A percentile compares a stretch with the other conserved stretches of the same genome.
These are phyloP conservation scores for Bolboschoenus planiculmis DNA, from an alignment of 176 grass and related monocot species.

Conservation along the genomic window DNA sequence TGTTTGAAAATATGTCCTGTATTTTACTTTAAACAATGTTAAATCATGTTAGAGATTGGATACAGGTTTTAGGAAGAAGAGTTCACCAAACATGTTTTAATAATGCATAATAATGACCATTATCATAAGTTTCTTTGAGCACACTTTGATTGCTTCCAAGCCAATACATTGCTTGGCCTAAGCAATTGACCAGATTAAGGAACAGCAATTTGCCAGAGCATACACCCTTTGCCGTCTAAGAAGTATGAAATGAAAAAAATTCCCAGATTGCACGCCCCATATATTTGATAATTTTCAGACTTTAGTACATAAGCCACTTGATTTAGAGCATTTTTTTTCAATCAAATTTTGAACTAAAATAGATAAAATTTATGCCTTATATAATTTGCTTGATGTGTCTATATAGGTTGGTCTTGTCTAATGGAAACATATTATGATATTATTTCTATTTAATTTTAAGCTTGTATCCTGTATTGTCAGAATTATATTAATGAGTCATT, in stretches of 20 bases:
- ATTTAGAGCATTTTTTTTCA: neutral
- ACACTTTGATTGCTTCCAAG: constrained; percentile 1
- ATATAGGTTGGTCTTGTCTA: neutral
- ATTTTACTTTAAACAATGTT: neutral
- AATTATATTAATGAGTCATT: neutral
- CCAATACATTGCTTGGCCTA: neutral
- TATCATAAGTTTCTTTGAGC: neutral
- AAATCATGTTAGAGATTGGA: neutral
- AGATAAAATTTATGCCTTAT: neutral
- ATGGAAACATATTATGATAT: neutral
- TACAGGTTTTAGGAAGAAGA: neutral
- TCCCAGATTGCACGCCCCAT: neutral
- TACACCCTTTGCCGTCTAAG: neutral
- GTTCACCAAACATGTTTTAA: neutral
- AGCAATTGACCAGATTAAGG: constrained; percentile 9
- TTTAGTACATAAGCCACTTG: neutral
- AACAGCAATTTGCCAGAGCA: neutral
- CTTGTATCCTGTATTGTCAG: neutral
- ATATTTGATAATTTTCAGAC: neutral
- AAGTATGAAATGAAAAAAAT: neutral
- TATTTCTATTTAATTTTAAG: neutral
- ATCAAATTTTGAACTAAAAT: neutral
- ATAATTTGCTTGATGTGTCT: neutral
- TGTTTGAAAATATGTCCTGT: neutral
- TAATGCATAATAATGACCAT: constrained; percentile 2